Evolutionary conservation across 2,329 filamentous ascomycete genomes (phyloP), one percentile per base, ranked within the genome.

Genomic region (Fonsecaea pugnacius): DNA sequence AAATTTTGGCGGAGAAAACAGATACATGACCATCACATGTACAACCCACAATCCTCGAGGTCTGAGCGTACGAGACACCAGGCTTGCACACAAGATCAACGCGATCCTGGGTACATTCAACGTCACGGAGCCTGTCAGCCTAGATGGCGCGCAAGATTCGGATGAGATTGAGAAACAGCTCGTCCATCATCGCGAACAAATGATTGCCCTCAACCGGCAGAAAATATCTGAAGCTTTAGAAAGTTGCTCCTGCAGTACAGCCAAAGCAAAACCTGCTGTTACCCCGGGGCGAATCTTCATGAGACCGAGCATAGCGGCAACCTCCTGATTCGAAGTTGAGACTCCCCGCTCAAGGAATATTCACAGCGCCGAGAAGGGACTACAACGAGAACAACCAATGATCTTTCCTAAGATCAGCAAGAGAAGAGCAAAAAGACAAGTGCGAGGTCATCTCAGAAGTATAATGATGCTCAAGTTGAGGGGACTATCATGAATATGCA

Each of bases 21-120:
- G 30, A 16, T 62, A 32, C 52, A 57, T 70, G 51, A 70, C 68
- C 14, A 64, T 71, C 18, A 70, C 70, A 12, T 71, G 70, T 58
- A 71, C 70, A n/a, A 70, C 70, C 16, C 70, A 71, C 50, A 61
- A 62, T 57, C 70, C 70, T 52, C 65, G 63, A 32, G 70, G 70
- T 5, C 61, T 71, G 27, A 69, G 70, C 48, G 62, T 63, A 66
- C 64, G 66, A 52, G 70, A 71, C 50, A 62, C 60, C n/a, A 65
- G 62, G 53, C 58, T 71, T 18, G 70, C 70, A 1, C 40, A 30
- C 18, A 65, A 38, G 50, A 64, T 71, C 38, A 57, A 67, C 48
- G 65, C 62, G 40, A 21, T 68, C 7, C 52, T 66, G 35, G 36
- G 35, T n/a, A 59, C 24, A 7, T 36, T 63, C 27, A n/a, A 52